These are phyloP conservation scores for Amphibolis antarctica DNA, from an alignment of 106 monocot genomes.

Conservation along the genomic window DNA sequence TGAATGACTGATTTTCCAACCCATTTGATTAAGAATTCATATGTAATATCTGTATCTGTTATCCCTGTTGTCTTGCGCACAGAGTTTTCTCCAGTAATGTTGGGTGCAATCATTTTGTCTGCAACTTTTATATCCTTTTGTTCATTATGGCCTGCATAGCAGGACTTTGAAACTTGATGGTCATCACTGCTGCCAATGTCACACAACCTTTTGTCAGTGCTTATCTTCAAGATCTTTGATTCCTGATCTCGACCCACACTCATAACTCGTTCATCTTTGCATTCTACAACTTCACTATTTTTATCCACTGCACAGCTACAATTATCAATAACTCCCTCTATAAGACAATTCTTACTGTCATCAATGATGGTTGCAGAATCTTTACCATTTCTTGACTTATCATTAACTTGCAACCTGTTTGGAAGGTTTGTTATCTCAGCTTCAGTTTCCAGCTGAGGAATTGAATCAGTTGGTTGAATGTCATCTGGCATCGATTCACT, in stretches of 20 bases:
- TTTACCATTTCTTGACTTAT: neutral
- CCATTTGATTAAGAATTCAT: conserved; percentile 97
- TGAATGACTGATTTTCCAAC: conserved; percentile 85
- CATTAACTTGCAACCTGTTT: neutral
- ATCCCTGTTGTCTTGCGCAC: neutral
- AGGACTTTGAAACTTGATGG: neutral
- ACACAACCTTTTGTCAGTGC: neutral
- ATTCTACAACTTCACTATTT: conserved; percentile 6
- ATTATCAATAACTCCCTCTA: conserved; percentile 3
- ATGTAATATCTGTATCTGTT: conserved; percentile 7
- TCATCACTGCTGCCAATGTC: neutral
- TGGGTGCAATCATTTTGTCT: conserved; percentile 4
- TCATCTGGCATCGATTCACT: conserved; percentile 5
- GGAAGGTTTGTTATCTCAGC: neutral
- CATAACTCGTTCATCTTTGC: neutral
- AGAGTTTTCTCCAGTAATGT: conserved; percentile 15
- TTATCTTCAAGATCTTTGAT: conserved; percentile 1
- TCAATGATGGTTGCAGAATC: neutral
- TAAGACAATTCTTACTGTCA: neutral
- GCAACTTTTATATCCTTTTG: conserved; percentile 7
- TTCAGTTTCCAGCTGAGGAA: neutral
- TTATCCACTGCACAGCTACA: neutral
- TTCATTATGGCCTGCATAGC: neutral
- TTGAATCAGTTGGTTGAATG: conserved; percentile 4
- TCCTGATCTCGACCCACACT: neutral